Conservation (phyloP, 106 monocot genomes). For the Agapanthus africanus region DNA sequence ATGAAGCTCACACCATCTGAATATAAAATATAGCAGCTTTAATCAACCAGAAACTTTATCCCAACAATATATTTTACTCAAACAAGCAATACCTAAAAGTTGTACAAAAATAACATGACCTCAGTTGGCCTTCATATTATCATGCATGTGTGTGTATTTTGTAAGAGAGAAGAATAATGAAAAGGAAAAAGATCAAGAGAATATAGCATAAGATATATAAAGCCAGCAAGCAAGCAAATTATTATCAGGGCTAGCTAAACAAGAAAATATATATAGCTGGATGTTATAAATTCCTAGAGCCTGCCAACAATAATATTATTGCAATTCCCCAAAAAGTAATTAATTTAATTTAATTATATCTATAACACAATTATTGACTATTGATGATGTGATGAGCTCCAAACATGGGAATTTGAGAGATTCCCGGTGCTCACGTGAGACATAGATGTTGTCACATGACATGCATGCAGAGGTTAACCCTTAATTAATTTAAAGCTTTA, state of each 20-base stretch:
- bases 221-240: conserved; percentile 1
- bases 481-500: background rate
- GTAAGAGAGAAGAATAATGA: too few species aligned
- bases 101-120: too few species aligned
- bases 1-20: too few species aligned
- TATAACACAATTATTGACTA: background rate
- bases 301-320: background rate
- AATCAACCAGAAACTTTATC: too few species aligned
- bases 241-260: background rate
- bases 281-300: background rate
- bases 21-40: too few species aligned
- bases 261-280: too few species aligned
- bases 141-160: too few species aligned
- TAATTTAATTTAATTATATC: too few species aligned
- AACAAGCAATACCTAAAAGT: too few species aligned
- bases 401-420: conserved; percentile 5
- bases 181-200: background rate
- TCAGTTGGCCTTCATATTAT: too few species aligned
- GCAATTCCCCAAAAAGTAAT: background rate
- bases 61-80: too few species aligned
- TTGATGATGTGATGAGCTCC: background rate
- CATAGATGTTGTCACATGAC: conserved; percentile 3
- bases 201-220: too few species aligned
- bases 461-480: background rate
- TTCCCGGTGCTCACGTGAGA: conserved; percentile 7